These are phyloP conservation scores for Jaenimonas drosophilae DNA, from an alignment of 208 protist genomes.

Conservation along the genomic window DNA sequence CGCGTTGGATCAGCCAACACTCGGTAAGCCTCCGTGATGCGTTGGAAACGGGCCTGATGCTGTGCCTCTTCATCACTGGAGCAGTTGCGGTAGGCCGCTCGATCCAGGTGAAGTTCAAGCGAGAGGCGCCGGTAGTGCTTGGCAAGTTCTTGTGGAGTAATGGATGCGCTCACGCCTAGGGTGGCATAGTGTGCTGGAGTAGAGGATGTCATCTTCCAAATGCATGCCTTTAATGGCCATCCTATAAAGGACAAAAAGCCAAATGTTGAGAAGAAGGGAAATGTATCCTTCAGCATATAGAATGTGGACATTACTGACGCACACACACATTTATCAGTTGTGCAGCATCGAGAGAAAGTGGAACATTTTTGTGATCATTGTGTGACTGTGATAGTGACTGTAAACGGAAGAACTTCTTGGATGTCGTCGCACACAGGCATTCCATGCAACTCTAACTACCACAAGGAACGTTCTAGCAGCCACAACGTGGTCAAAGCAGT, in stretches of 20 bases:
- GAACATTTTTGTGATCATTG: background rate
- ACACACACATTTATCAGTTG: too few species aligned
- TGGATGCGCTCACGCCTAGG: conserved; percentile 49
- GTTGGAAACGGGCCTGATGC: conserved; percentile 18
- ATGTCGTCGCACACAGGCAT: too few species aligned
- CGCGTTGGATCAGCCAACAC: conserved; percentile 56
- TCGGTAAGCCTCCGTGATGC: conserved; percentile 63
- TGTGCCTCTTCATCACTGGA: conserved; percentile 1
- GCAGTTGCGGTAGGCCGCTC: conserved; percentile 36
- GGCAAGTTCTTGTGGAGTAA: conserved; percentile 35
- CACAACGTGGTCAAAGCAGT: too few species aligned
- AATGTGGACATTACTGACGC: too few species aligned
- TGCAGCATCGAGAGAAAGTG: too few species aligned
- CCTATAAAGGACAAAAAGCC: background rate
- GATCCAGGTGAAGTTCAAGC: conserved; percentile 68
- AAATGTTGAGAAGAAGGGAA: background rate
- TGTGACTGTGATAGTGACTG: background rate
- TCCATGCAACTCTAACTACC: too few species aligned
- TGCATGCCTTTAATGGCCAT: background rate
- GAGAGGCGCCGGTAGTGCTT: conserved; percentile 57
- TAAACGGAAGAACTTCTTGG: too few species aligned
- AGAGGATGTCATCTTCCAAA: background rate
- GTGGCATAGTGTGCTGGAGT: conserved; percentile 44
- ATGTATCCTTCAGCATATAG: background rate
- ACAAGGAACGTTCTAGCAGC: too few species aligned